Base-by-base conservation (phyloP, 1,284 basidiomycete genomes). In the Tremellales sp. region DNA sequence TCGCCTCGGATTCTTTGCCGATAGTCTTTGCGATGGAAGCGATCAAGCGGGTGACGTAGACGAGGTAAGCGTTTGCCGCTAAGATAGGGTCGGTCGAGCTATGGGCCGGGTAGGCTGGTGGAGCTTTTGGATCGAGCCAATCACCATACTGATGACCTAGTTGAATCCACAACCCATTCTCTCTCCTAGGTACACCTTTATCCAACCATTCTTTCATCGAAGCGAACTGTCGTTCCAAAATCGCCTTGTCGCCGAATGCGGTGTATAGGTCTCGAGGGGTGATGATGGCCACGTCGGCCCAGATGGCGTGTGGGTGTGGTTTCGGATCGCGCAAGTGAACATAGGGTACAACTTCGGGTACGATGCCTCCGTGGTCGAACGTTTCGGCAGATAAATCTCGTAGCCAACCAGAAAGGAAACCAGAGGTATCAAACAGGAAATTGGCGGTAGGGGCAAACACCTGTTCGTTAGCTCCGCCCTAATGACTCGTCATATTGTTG, bases 121-220 rank as follows among this genome's bases (percentile, higher is more conserved):
- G 62, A 0, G 66, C 65, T 10, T 49, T 49, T 1, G 67, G 67
- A 40, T 65, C 65, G 13, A 70, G 54, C 68, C 68, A 70, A 48
- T 70, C 68, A 2, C 51, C 65, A 35, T 55, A 56, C 46, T 64
- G 61, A 13, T 46, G 44, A 2, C 31, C 41, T 12, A 43, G 22
- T 3, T 43, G 26, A 27, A 41, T 27, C 60, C 59, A 68, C 3
- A 68, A 45, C 4, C 64, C 60, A 25, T 46, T 48, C 6, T 39
- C 13, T 3, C 25, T 48, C 10, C 64, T 45, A 3, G 53, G 55
- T n/a, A 70, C 43, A 19, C 60, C 65, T 33, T 60, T 46, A 19
- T 61, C 61, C 17, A 70, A 44, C 68, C 68, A 70, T 13, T 45
- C 15, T 3, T 7, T 31, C 57, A 68, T 67, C 41, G 59, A 60